Evolutionary conservation across 2,329 filamentous ascomycete genomes (phyloP).

Genomic region (Epichloe hybrida): DNA sequence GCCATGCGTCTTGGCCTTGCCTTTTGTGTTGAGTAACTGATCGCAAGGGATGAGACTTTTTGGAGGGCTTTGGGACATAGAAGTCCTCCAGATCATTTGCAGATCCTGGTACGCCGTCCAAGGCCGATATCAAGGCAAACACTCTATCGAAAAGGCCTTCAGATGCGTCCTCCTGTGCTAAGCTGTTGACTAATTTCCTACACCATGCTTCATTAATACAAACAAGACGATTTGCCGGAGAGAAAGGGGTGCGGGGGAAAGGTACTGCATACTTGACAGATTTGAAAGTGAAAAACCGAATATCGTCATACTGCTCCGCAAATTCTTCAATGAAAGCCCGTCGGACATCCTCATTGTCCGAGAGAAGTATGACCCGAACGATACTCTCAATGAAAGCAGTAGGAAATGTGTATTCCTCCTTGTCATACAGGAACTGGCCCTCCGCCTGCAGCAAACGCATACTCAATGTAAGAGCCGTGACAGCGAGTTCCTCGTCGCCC

Average conservation of each 20-base stretch:
- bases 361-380: conserved; percentile 46
- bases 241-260: background rate
- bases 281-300: conserved; percentile 71
- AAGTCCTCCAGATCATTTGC: conserved; percentile 55
- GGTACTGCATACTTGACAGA: conserved; percentile 44
- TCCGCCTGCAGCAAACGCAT: conserved; percentile 82
- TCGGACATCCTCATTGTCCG: conserved; percentile 44
- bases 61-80: conserved; percentile 50
- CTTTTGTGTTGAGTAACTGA: conserved; percentile 61
- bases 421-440: conserved; percentile 45
- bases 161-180: conserved; percentile 8
- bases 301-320: conserved; percentile 67
- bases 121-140: conserved; percentile 48
- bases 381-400: conserved; percentile 52
- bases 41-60: conserved; percentile 51
- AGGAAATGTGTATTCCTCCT: conserved; percentile 56
- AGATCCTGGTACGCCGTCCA: conserved; percentile 58
- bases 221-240: too few relatives aligned
- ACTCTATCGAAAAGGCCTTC: conserved; percentile 36
- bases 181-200: conserved; percentile 16
- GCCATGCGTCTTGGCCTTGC: conserved; percentile 75
- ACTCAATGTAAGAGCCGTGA: conserved; percentile 59
- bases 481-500: conserved; percentile 46
- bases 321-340: conserved; percentile 67
- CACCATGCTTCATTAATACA: background rate